Base-by-base conservation (phyloP, 2,329 filamentous ascomycete species). In the Capronia coronata region DNA sequence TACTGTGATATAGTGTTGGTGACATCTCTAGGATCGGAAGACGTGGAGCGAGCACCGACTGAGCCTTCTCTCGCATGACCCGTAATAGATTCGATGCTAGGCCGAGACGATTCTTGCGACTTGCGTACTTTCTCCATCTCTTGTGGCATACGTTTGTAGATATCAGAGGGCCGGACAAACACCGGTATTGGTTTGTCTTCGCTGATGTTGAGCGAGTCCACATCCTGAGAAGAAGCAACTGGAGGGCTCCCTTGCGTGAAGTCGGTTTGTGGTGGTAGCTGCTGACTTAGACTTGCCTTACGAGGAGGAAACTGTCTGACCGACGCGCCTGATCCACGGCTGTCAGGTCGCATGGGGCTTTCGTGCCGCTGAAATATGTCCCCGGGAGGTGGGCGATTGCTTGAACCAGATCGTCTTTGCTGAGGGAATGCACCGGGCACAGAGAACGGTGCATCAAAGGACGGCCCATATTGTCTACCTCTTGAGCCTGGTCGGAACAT, bases 131-230 rank as follows among this genome's bases (percentile, higher is more conserved):
- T 75, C 54, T 78, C 73, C 46, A 74, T 75, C 56, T 86, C 84
- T 57, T 87, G 83, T 45, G 79, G 79, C 64, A 84, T 74, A 4
- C 84, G 79, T 61, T 78, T 83, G 64, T 91, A 90, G 35, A 90
- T 83, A 58, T 94, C 87, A 10, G 84, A 78, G 1, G 87, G 86
- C 30, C 85, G 76, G 48, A 88, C 75, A 57, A 91, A 82, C 0
- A 46, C 46, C 22, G 56, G 53, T 32, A 52, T 49, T 9, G 53
- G 53, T 21, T 42, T 46, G 40, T 54, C 48, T 8, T 51, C 50
- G 27, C 32, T 35, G 19, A 18, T 13, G 19, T 21, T 29, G 49
- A n/a, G 43, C 23, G 18, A 16, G 1, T 38, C 25, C n/a, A 41
- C 13, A 9, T 32, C 11, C 18, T 42, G 38, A 16, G 49, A 19